phyloP scores from a whole-genome alignment of 2,329 filamentous ascomycete species.

The Arthrobotrys megalospora region DNA sequence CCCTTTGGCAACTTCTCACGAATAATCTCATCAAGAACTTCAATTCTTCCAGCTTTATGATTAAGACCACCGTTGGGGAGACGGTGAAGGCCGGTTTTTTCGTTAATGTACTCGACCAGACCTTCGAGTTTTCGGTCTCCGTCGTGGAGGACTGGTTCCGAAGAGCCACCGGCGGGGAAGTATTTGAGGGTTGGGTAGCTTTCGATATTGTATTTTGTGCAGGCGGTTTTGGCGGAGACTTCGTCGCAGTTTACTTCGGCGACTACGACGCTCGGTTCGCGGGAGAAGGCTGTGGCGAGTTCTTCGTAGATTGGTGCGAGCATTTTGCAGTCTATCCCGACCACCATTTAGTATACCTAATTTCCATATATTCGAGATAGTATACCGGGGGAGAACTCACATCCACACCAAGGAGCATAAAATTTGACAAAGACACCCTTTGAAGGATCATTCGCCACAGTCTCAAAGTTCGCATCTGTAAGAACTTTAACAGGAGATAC shows the following conservation, averaged over 20 bases:
- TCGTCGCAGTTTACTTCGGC: constrained; percentile 92
- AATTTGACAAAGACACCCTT: constrained; percentile 96
- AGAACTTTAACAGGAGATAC: constrained; percentile 84
- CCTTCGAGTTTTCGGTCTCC: constrained; percentile 83
- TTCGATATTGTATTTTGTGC: constrained; percentile 81
- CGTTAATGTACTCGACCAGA: constrained; percentile 86
- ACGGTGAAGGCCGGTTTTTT: constrained; percentile 89
- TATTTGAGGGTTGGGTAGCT: constrained; percentile 98
- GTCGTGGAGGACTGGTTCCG: constrained; percentile 76
- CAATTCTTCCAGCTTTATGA: constrained; percentile 83
- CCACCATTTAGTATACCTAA: neutral
- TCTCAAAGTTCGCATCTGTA: constrained; percentile 83
- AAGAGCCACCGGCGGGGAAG: constrained; percentile 85
- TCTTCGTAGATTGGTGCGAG: constrained; percentile 92
- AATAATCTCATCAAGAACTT: constrained; percentile 82
- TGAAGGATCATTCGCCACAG: constrained; percentile 80
- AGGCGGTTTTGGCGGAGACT: constrained; percentile 83
- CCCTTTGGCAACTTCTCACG: constrained; percentile 77
- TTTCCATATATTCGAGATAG: neutral
- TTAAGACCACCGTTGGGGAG: constrained; percentile 84
- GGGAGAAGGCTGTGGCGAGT: constrained; percentile 83
- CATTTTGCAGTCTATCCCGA: constrained; percentile 88
- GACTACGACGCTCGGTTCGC: constrained; percentile 74
- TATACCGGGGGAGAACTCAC: constrained; percentile 72
- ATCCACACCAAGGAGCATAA: constrained; percentile 98